Percentiles rank a stretch among this genome's conserved stretches.
Evolutionary conservation across 306 rosid species (phyloP).

Genomic region (Castanopsis chinensis): DNA sequence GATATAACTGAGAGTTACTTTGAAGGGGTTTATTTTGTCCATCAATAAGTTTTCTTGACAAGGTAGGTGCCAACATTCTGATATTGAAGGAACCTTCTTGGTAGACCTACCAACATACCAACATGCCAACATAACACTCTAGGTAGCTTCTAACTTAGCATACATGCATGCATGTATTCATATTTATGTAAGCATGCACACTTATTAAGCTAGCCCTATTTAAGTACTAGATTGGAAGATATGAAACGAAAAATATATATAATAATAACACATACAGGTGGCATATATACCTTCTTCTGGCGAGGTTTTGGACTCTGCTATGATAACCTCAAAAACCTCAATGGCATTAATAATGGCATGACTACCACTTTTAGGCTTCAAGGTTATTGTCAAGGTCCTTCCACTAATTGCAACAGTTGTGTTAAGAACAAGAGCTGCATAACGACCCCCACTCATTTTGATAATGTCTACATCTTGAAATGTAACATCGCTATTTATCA

Average conservation of each 20-base stretch:
- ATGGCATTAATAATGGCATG: slow-evolving; percentile 77
- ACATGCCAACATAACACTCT: background rate
- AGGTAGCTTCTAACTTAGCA: background rate
- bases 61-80: background rate
- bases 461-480: slow-evolving; percentile 67
- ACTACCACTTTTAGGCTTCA: slow-evolving; percentile 56
- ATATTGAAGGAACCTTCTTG: background rate
- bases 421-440: slow-evolving; percentile 82
- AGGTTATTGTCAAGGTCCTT: slow-evolving; percentile 66
- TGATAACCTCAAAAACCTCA: slow-evolving; percentile 80
- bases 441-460: slow-evolving; percentile 65
- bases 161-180: background rate
- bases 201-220: background rate
- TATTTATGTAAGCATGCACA: background rate
- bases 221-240: background rate
- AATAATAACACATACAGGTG: background rate
- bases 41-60: background rate
- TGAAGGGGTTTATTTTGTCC: background rate
- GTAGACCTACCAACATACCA: background rate
- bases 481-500: slow-evolving; percentile 57
- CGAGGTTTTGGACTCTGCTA: slow-evolving; percentile 61
- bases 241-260: background rate
- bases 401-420: slow-evolving; percentile 68
- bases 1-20: background rate
- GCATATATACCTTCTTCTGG: slow-evolving; percentile 71